Evolutionary conservation across 352 stramenopile species (phyloP), one percentile per base, ranked within the genome.

Genomic region (Phytophthora syringae): DNA sequence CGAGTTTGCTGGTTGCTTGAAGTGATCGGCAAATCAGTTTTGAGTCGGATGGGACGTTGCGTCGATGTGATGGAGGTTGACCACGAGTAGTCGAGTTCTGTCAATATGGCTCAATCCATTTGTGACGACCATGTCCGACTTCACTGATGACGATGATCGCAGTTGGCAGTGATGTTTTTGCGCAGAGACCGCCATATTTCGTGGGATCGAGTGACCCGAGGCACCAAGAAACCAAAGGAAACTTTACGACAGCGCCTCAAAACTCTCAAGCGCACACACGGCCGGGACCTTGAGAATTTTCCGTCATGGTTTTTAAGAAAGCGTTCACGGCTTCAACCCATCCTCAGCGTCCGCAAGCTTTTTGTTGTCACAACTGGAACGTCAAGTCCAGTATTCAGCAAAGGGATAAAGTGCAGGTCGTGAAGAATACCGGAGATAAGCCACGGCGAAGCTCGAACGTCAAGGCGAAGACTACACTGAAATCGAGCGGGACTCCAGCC

Each of bases 111-210:
- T 22, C 16, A 49, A 21, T 59, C 16, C 44, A 27, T 39, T 16
- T n/a, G 0, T 21, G 15, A 6, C 40, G n/a, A 25, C 18, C 12
- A 86, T 86, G 77, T 77, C 79, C 2, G 73, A 88, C 55, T 88
- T 88, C 62, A 82, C 77, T 9, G 77, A 88, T 36, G 57, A 72
- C 25, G 79, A 86, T 54, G 79, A 88, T 57, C 72, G 72, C 75
- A 85, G 54, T 61, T 83, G 37, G 79, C 77, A 12, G 24, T 44
- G 0, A 25, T 34, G 20, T 73, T 70, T 30, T 27, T 53, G 24
- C 53, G 30, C 25, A 56, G 43, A 7, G 48, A 55, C 7, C 50
- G 32, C 3, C 60, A 69, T 10, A 74, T 85, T 55, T 7, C 48
- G 25, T 88, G 79, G 79, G 59, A 72, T 3, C 32, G 51, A 16